These are phyloP conservation scores for Colletotrichum godetiae DNA, from an alignment of 2,329 filamentous ascomycete species.

Conservation along the genomic window DNA sequence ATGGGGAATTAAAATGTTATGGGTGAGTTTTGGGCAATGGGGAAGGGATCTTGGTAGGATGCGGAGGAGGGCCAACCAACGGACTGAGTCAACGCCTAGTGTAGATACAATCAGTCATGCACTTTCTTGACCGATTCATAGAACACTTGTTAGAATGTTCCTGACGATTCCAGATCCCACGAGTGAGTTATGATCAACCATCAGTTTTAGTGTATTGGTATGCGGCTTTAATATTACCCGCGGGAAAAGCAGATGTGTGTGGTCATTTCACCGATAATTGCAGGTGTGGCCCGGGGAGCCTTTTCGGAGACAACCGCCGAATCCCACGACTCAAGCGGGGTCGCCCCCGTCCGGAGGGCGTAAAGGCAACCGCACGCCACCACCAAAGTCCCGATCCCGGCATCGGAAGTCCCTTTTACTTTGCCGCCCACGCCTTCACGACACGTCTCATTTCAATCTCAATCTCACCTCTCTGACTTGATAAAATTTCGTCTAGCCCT, in stretches of 20 bases:
- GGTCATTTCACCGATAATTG: background rate
- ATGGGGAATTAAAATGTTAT: background rate
- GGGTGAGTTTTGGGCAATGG: too few relatives aligned
- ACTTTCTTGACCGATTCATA: background rate
- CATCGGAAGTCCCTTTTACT: background rate
- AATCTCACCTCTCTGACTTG: background rate
- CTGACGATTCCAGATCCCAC: background rate
- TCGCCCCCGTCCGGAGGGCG: constrained; percentile 24
- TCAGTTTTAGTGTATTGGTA: background rate
- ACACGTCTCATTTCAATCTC: constrained; percentile 39
- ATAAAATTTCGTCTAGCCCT: background rate
- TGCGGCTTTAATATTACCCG: background rate
- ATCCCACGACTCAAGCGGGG: constrained; percentile 2
- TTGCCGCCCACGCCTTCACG: constrained; percentile 14
- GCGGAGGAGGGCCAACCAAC: background rate
- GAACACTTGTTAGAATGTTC: background rate
- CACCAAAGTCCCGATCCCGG: constrained; percentile 13
- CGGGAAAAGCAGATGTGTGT: background rate
- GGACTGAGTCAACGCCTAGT: background rate
- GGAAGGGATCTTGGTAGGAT: too few relatives aligned
- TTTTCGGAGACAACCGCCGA: constrained; percentile 3
- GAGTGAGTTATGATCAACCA: background rate
- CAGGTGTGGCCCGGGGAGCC: background rate
- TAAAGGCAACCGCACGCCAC: background rate
- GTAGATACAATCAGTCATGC: background rate